These are phyloP conservation scores for Serendipita sp. DNA, from an alignment of 768 basidiomycete genomes.

Conservation along the genomic window DNA sequence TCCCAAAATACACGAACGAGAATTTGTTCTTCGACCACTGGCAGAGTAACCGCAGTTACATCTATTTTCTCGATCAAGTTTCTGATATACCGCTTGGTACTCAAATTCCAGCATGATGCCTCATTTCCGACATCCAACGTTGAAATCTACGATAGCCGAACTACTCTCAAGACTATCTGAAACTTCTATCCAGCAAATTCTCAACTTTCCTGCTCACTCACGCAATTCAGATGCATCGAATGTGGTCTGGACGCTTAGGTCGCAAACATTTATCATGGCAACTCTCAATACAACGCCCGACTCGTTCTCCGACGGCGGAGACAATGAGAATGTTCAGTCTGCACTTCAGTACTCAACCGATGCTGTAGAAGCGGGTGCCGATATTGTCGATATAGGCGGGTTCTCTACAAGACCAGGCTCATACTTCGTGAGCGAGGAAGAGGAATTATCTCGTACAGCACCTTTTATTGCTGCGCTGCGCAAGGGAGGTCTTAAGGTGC, in stretches of 20 bases:
- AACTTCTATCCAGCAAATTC: slow-evolving; percentile 49
- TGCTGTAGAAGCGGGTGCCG: slow-evolving; percentile 41
- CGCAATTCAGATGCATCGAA: slow-evolving; percentile 22
- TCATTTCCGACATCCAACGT: slow-evolving; percentile 45
- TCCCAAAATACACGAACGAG: slow-evolving; percentile 60
- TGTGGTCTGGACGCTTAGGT: slow-evolving; percentile 20
- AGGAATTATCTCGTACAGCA: slow-evolving; percentile 58
- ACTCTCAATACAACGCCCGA: slow-evolving; percentile 90
- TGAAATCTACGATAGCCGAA: slow-evolving; percentile 28
- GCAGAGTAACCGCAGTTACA: slow-evolving; percentile 47
- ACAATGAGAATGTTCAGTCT: slow-evolving; percentile 32
- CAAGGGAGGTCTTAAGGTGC: slow-evolving; percentile 20
- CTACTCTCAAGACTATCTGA: slow-evolving; percentile 31
- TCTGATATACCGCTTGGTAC: neutral
- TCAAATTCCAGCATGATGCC: slow-evolving; percentile 55
- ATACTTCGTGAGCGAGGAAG: slow-evolving; percentile 41
- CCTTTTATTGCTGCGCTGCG: slow-evolving; percentile 53
- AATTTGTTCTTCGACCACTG: slow-evolving; percentile 81
- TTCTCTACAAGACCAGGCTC: slow-evolving; percentile 84
- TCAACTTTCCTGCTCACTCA: slow-evolving; percentile 15
- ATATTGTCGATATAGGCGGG: slow-evolving; percentile 85
- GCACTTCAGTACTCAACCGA: slow-evolving; percentile 37
- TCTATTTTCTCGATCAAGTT: neutral
- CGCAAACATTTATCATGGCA: slow-evolving; percentile 65
- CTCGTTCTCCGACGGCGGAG: slow-evolving; percentile 82